These are phyloP conservation scores for Aspergillus sp. DNA, from an alignment of 2,329 filamentous ascomycete genomes.

Conservation along the genomic window DNA sequence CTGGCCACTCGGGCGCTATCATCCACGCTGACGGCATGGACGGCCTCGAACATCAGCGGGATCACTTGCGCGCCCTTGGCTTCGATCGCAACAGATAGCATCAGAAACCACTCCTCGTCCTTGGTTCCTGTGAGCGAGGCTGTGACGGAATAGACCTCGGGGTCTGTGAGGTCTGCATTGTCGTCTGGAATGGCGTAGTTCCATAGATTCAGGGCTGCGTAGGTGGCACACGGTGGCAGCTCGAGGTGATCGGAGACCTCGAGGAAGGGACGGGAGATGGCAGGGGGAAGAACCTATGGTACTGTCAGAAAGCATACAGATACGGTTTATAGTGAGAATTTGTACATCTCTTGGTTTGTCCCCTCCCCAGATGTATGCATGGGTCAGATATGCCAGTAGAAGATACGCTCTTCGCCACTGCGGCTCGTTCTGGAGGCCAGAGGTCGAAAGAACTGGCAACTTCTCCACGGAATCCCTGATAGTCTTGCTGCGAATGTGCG, in stretches of 20 bases:
- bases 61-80: constrained; percentile 43
- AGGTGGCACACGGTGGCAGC: constrained; percentile 44
- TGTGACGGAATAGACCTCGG: constrained; percentile 34
- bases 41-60: constrained; percentile 38
- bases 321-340: not conserved
- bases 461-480: constrained; percentile 72
- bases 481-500: constrained; percentile 71
- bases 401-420: constrained; percentile 87
- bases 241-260: constrained; percentile 36
- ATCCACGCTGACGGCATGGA: constrained; percentile 43
- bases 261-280: constrained; percentile 36
- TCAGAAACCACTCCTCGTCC: constrained; percentile 50
- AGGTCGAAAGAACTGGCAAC: constrained; percentile 75
- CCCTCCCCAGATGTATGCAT: constrained; percentile 84
- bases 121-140: constrained; percentile 39
- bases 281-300: constrained; percentile 34
- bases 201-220: constrained; percentile 42
- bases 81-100: constrained; percentile 54
- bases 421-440: constrained; percentile 70
- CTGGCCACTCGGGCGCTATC: constrained; percentile 38
- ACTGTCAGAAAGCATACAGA: not conserved
- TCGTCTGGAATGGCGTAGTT: constrained; percentile 29
- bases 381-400: constrained; percentile 71
- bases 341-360: constrained; percentile 65
- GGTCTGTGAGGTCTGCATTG: constrained; percentile 33